Percentiles rank a stretch among this genome's conserved stretches.
Conservation (phyloP, 257 asterid species). For the Nicotiana obtusifolia region DNA sequence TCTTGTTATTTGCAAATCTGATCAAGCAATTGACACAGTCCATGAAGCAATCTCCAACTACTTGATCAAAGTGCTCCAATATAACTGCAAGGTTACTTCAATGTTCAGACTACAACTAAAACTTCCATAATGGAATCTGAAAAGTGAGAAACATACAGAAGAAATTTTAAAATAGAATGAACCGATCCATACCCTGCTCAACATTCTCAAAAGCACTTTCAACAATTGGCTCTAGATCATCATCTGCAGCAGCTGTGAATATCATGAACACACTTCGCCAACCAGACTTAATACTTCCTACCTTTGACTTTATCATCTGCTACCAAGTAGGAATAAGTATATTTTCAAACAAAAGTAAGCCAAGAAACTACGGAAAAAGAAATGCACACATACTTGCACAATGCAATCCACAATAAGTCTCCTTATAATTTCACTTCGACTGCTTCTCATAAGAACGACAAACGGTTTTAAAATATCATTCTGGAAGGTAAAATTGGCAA, state of each 20-base stretch:
- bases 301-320: conserved; percentile 99
- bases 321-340: conserved; percentile 27
- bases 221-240: conserved; percentile 80
- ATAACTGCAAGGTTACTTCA: conserved; percentile 57
- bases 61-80: conserved; percentile 98
- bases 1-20: conserved; percentile 93
- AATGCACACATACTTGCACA: conserved; percentile 69
- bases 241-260: conserved; percentile 98
- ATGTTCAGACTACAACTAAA: conserved; percentile 24
- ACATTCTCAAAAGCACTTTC: conserved; percentile 99
- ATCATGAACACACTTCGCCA: conserved; percentile 99
- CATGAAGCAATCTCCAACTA: conserved; percentile 98
- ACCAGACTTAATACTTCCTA: conserved; percentile 95
- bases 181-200: conserved; percentile 70
- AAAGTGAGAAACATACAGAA: conserved; percentile 11
- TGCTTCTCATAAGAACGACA: conserved; percentile 91
- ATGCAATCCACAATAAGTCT: conserved; percentile 97
- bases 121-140: conserved; percentile 10
- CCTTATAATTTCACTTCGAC: conserved; percentile 81
- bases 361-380: conserved; percentile 11
- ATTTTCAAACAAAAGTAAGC: conserved; percentile 15
- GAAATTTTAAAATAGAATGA: conserved; percentile 11
- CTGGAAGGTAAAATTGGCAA: conserved; percentile 98
- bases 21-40: conserved; percentile 99
- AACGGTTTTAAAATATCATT: conserved; percentile 95